phyloP scores from a whole-genome alignment of 1,139 yeast genomes.

The Meyerozyma smithsonii region DNA sequence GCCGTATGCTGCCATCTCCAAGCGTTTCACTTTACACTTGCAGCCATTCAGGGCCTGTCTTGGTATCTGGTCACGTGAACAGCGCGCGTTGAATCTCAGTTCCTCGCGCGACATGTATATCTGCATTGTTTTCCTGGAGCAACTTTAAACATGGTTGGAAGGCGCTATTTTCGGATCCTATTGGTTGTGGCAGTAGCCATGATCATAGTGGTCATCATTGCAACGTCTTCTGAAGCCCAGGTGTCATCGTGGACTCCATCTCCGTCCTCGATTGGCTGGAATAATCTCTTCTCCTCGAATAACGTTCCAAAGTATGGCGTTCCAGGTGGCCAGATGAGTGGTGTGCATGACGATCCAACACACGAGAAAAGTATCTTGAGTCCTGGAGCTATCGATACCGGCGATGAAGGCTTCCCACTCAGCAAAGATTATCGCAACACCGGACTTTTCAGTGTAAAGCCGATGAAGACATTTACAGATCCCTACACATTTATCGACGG shows the following conservation, averaged over 20 bases:
- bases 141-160: slow-evolving; percentile 7
- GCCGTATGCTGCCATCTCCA: too few relatives aligned
- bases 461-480: slow-evolving; percentile 18
- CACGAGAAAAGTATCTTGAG: neutral
- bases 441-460: neutral
- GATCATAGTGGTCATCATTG: neutral
- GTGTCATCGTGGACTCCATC: neutral
- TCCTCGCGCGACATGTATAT: neutral
- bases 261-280: neutral
- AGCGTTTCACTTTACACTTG: neutral
- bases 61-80: too few relatives aligned
- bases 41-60: too few relatives aligned
- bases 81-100: too few relatives aligned
- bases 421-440: neutral
- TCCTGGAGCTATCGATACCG: neutral
- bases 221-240: neutral
- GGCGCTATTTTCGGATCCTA: slow-evolving; percentile 9
- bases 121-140: neutral
- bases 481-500: slow-evolving; percentile 12
- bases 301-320: neutral
- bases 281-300: neutral
- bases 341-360: neutral
- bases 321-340: neutral
- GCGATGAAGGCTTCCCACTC: slow-evolving; percentile 2
- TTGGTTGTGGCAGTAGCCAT: slow-evolving; percentile 7